Evolutionary conservation across 345 rosid species (phyloP).

Genomic region (Leavenworthia alabamica): DNA sequence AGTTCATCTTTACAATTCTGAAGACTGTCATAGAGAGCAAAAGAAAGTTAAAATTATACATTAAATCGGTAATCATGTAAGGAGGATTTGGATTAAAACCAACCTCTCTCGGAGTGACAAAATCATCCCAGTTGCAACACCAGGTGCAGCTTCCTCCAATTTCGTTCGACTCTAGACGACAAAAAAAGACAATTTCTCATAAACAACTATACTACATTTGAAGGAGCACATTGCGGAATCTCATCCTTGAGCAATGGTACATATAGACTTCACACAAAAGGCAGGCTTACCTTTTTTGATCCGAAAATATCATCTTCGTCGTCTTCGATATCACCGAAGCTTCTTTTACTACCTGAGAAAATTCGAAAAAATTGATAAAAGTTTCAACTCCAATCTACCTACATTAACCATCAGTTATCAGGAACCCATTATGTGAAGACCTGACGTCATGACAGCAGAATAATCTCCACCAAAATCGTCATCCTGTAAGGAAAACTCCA

Average conservation of each 20-base stretch:
- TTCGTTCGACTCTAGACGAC: conserved; percentile 45
- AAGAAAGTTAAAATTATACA: conserved; percentile 4
- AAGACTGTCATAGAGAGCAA: conserved; percentile 50
- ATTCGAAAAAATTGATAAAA: not conserved
- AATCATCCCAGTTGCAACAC: conserved; percentile 76
- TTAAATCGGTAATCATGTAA: no score
- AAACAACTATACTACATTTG: not conserved
- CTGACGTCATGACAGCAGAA: conserved; percentile 49
- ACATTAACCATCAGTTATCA: not conserved
- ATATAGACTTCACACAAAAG: not conserved
- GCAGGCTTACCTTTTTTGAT: conserved; percentile 55
- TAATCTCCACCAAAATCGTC: conserved; percentile 92
- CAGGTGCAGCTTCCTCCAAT: conserved; percentile 76
- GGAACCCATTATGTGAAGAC: conserved; percentile 25
- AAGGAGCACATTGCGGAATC: not conserved
- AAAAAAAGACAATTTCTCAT: not conserved
- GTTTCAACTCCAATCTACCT: not conserved
- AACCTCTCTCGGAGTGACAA: conserved; percentile 87
- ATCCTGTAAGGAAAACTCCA: conserved; percentile 44
- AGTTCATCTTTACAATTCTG: conserved; percentile 68
- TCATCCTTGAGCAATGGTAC: not conserved
- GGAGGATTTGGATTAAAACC: conserved; percentile 40
- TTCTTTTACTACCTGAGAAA: conserved; percentile 56
- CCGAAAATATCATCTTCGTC: conserved; percentile 89
- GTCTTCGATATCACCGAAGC: conserved; percentile 77